These are phyloP conservation scores for Yamadazyma phyllophila DNA, from an alignment of 805 yeast genomes.

Conservation along the genomic window DNA sequence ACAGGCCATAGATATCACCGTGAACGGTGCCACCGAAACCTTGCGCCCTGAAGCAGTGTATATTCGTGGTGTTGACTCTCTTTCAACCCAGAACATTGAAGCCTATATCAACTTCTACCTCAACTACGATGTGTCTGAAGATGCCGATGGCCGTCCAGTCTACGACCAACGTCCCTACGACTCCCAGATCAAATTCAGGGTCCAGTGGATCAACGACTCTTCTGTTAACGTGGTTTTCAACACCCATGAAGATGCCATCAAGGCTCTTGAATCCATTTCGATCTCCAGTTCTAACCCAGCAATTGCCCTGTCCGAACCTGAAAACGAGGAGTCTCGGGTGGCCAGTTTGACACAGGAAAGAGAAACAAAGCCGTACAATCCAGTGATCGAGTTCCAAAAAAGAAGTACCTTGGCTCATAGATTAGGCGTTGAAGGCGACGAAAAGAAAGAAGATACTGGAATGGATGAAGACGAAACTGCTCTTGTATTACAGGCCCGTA, in stretches of 20 bases:
- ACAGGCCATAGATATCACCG: conserved; percentile 32
- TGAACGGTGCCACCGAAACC: conserved; percentile 30
- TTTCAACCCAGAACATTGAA: conserved; percentile 60
- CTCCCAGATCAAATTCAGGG: conserved; percentile 35
- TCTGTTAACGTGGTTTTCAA: conserved; percentile 55
- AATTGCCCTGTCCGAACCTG: conserved; percentile 9
- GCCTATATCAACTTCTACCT: conserved; percentile 49
- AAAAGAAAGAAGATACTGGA: conserved; percentile 5
- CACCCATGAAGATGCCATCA: conserved; percentile 38
- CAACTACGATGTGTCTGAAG: conserved; percentile 26
- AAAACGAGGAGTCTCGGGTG: conserved; percentile 18
- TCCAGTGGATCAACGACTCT: conserved; percentile 69
- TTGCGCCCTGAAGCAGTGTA: conserved; percentile 48
- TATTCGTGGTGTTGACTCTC: conserved; percentile 60
- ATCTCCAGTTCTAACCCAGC: conserved; percentile 19
- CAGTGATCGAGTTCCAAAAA: conserved; percentile 32
- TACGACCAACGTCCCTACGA: conserved; percentile 26
- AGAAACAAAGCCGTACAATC: conserved; percentile 40
- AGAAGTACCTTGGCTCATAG: conserved; percentile 29
- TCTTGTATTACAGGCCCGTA: conserved; percentile 44
- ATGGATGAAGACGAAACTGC: conserved; percentile 42
- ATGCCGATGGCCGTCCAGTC: conserved; percentile 12
- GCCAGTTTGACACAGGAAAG: conserved; percentile 34
- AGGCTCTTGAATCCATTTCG: conserved; percentile 37
- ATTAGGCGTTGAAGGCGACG: conserved; percentile 21